Evolutionary conservation across 345 rosid genomes (phyloP).

Genomic region (Pistacia integerrima): DNA sequence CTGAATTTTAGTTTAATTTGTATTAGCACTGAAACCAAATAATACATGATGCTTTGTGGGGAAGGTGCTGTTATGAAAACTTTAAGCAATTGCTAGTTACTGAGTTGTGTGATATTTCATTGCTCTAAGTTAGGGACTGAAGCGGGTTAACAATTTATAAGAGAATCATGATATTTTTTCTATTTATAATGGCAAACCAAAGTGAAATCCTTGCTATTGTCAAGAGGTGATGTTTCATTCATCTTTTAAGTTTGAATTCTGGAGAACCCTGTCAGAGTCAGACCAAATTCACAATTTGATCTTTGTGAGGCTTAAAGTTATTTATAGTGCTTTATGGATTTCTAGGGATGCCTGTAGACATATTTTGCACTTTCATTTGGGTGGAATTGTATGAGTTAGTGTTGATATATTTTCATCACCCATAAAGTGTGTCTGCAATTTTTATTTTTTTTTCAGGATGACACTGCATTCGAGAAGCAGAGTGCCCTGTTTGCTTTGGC

Average conservation of each 20-base stretch:
- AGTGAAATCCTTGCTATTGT: background rate
- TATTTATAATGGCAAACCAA: background rate
- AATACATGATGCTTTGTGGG: background rate
- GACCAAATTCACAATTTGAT: background rate
- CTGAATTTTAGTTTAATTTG: background rate
- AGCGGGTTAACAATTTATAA: background rate
- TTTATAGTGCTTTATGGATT: background rate
- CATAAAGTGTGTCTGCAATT: background rate
- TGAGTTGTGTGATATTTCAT: background rate
- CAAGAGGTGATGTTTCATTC: background rate
- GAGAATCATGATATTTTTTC: background rate
- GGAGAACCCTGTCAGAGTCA: no score
- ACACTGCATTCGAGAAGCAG: conserved; percentile 79
- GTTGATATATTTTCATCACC: background rate
- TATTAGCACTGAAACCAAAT: background rate
- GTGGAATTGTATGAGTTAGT: no score
- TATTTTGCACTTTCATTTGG: no score
- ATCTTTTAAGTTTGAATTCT: background rate
- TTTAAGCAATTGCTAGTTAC: background rate
- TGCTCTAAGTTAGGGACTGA: background rate
- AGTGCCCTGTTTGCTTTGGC: conserved; percentile 74
- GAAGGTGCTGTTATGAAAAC: background rate
- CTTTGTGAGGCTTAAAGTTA: conserved; percentile 3
- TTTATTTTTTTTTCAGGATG: conserved; percentile 84
- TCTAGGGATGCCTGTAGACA: no score